Evolutionary conservation across 345 rosid genomes (phyloP), one percentile per base, ranked within the genome.

Genomic region (Hypericum perforatum): DNA sequence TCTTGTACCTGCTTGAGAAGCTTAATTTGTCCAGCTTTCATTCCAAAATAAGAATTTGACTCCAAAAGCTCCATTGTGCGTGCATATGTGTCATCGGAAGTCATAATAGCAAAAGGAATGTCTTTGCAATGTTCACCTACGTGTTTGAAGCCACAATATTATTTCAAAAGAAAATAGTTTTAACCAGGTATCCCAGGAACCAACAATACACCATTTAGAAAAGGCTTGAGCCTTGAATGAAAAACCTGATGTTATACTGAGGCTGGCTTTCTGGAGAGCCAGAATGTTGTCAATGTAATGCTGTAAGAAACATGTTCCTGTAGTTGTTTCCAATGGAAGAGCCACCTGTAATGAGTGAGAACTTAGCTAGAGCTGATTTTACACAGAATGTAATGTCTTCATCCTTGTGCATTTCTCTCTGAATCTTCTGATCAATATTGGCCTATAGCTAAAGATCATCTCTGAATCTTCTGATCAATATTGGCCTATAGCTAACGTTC

Each of bases 21-120:
- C 65, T 77, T 83, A 46, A 88, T 78, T 83, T 92, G 96, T 6
- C 78, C 56, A 54, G 94, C 65, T 70, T 78, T 80, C 96, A 88
- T 92, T 60, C 98, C 96, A 67, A 92, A 92, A 63, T 81, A 92
- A 61, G 76, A 71, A 70, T 83, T 85, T 43, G 70, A 71, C 67
- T 88, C 94, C 62, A 92, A 57, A 53, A 88, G 85, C 45, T 81
- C 70, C 39, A 63, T 5, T 0, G 86, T 92, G 43, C 80, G 90
- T 48, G 77, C 63, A 74, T 92, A 86, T 11, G 98, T 92, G 61
- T 92, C 98, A 70, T 92, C 98, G 3, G 96, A 92, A 39, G 96
- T 92, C 98, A 92, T 92, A 51, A 92, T 88, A 54, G 72, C 81
- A 58, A 92, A 80, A 37, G 98, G 98, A 71, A 85, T 81, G 65